phyloP scores from a whole-genome alignment of 768 basidiomycete species.

The Kwoniella newhampshirensis region DNA sequence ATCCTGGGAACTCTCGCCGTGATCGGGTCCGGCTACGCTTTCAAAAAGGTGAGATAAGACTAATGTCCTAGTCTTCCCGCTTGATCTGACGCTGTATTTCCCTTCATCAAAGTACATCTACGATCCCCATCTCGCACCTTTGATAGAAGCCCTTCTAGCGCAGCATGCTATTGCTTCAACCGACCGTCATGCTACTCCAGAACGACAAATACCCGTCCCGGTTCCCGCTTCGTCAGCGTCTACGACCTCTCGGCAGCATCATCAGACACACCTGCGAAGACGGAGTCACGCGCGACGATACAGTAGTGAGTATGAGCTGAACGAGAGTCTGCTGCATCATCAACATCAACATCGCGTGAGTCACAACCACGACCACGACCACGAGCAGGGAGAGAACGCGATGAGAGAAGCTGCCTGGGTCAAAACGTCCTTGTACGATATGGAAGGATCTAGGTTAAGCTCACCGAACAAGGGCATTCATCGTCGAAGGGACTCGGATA shows the following conservation, averaged over 20 bases:
- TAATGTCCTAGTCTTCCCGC: background rate
- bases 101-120: slow-evolving; percentile 34
- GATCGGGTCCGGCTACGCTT: slow-evolving; percentile 42
- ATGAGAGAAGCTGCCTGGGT: background rate
- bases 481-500: background rate
- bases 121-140: slow-evolving; percentile 44
- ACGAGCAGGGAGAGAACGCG: background rate
- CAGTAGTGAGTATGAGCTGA: slow-evolving; percentile 4
- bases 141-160: slow-evolving; percentile 39
- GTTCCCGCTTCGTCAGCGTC: slow-evolving; percentile 10
- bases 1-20: slow-evolving; percentile 40
- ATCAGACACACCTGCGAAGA: slow-evolving; percentile 13
- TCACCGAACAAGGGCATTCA: slow-evolving; percentile 2
- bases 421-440: slow-evolving; percentile 7
- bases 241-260: slow-evolving; percentile 15
- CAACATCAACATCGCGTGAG: no score
- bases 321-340: slow-evolving; percentile 2
- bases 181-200: background rate
- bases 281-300: background rate
- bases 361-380: no score
- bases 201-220: background rate
- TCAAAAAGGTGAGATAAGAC: slow-evolving; percentile 39
- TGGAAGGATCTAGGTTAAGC: slow-evolving; percentile 6
- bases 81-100: background rate
- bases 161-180: slow-evolving; percentile 13